These are phyloP conservation scores for Rhizophora mangle DNA, from an alignment of 345 rosid genomes.

Conservation along the genomic window DNA sequence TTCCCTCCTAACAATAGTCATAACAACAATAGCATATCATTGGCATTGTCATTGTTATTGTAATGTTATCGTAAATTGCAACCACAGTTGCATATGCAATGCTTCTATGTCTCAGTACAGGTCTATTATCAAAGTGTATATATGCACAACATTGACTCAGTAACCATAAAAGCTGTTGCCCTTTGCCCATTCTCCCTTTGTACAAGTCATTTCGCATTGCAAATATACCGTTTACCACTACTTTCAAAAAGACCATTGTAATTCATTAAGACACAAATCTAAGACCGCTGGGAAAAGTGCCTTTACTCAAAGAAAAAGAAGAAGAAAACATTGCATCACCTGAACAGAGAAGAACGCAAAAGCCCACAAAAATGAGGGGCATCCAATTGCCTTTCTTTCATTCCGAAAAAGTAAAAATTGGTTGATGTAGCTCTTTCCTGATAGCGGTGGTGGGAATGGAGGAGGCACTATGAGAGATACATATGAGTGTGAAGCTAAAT, in stretches of 20 bases:
- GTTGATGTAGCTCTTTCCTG: slow-evolving; percentile 65
- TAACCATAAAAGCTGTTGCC: no score
- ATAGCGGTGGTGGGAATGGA: slow-evolving; percentile 72
- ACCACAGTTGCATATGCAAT: no score
- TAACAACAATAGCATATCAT: no score
- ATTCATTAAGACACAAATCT: background rate
- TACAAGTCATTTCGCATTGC: no score
- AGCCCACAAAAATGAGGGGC: slow-evolving; percentile 80
- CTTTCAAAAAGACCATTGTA: background rate
- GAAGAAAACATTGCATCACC: slow-evolving; percentile 38
- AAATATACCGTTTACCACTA: no score
- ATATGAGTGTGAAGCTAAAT: slow-evolving; percentile 18
- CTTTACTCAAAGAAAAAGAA: background rate
- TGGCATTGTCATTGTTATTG: no score
- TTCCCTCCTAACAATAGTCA: no score
- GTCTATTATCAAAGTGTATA: no score
- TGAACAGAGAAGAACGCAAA: slow-evolving; percentile 59
- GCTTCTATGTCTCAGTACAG: no score
- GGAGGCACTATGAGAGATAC: slow-evolving; percentile 67
- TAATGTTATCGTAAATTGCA: no score
- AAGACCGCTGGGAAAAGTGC: background rate
- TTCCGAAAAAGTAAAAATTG: slow-evolving; percentile 49
- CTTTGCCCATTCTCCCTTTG: no score
- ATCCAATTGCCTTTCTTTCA: slow-evolving; percentile 57
- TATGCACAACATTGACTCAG: no score